Conservation (phyloP, 768 basidiomycete species). For the Kwoniella botswanensis region DNA sequence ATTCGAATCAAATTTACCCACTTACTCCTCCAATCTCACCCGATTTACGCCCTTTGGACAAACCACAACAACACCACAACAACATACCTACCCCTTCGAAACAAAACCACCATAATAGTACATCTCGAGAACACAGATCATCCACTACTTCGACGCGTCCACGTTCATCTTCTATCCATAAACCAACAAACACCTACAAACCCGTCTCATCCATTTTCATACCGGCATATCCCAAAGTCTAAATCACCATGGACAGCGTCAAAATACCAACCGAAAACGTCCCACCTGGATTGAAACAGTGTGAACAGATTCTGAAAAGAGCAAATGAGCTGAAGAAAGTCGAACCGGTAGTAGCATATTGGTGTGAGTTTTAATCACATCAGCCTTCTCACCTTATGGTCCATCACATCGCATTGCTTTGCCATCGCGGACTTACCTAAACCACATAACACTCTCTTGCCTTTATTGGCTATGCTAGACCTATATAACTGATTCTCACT, state of each 20-base stretch:
- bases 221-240: too few relatives aligned
- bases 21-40: conserved; percentile 30
- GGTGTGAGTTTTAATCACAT: conserved; percentile 70
- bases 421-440: too few relatives aligned
- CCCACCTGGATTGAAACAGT: conserved; percentile 61
- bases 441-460: too few relatives aligned
- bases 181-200: too few relatives aligned
- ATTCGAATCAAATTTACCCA: conserved; percentile 2
- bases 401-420: too few relatives aligned
- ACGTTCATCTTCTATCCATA: too few relatives aligned
- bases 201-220: too few relatives aligned
- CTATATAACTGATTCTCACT: too few relatives aligned
- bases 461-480: too few relatives aligned
- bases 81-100: not conserved
- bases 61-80: not conserved
- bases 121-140: not conserved
- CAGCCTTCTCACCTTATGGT: conserved; percentile 2
- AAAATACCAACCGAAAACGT: conserved; percentile 51
- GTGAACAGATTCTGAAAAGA: conserved; percentile 82
- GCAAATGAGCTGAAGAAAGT: conserved; percentile 81
- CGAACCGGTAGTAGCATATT: conserved; percentile 89
- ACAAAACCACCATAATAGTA: not conserved
- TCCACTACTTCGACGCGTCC: not conserved
- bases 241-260: conserved; percentile 43
- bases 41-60: conserved; percentile 10